Evolutionary conservation across 108 stramenopile species (phyloP), one percentile per base, ranked within the genome.

Genomic region (Nitzschia sp.): DNA sequence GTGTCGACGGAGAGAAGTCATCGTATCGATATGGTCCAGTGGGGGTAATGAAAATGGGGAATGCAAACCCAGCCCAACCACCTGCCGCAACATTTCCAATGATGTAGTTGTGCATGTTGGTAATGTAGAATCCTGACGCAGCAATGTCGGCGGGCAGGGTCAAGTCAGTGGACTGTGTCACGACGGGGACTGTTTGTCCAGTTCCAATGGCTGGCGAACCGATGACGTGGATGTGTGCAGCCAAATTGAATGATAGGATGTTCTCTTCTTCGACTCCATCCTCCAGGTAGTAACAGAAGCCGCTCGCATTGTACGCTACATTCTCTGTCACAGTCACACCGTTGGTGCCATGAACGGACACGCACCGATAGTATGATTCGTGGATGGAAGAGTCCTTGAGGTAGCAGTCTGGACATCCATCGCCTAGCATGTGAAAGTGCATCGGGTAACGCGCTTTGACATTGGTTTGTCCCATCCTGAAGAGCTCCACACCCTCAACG

Each of bases 391-490:
- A 74, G 59, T 74, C 70, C 29, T 44, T 37, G 46, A 85, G 59
- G 67, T 79, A 85, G 50, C 75, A 80, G 41, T 57, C 56, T 38
- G 24, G 21, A 41, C 72, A 69, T 15, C n/a, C 26, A 39, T 82
- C 64, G 11, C 66, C 54, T 10, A 83, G 51, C 26, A 65, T 17
- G 63, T 83, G 83, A 52, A 71, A 76, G 41, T 81, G 83, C 42
- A 78, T 68, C 10, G 80, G 80, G 57, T 84, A 84, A 3, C 83
- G 69, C 0, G 70, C 83, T 6, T 79, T 63, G 8, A 79, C 63
- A 42, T 84, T 84, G 8, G 83, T 84, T 59, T 81, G 80, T 14
- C 83, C 83, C 83, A 84, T 84, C 10, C 80, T 48, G 40, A 57
- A 75, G 0, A 81, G 56, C 48, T 81, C 63, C 3, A 81, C 73